Evolutionary conservation across 257 asterid genomes (phyloP).

Genomic region (Solanum neorickii): DNA sequence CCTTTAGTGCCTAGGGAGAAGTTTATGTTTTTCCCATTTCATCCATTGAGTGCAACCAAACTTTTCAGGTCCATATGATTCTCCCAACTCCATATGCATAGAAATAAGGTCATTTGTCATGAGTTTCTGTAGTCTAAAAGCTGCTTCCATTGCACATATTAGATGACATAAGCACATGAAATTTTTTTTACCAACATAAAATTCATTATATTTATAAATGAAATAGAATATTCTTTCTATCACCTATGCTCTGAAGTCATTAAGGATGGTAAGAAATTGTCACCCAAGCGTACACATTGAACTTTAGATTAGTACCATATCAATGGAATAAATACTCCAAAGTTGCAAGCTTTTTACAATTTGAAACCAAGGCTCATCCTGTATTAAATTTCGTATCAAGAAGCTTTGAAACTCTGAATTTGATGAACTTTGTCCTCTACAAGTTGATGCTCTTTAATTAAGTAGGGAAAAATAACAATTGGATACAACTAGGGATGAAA

Average conservation of each 20-base stretch:
- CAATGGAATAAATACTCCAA: neutral
- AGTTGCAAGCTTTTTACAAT: no score
- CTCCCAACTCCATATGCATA: constrained; percentile 61
- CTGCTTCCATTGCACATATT: constrained; percentile 72
- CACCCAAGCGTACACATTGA: constrained; percentile 18
- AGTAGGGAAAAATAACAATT: constrained; percentile 1
- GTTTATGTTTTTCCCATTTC: constrained; percentile 25
- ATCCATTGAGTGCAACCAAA: constrained; percentile 50
- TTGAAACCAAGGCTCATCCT: no score
- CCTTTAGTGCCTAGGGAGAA: constrained; percentile 39
- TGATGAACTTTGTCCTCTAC: no score
- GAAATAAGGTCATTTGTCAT: constrained; percentile 69
- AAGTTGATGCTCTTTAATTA: no score
- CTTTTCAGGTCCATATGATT: constrained; percentile 54
- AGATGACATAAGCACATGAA: constrained; percentile 10
- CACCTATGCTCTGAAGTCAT: constrained; percentile 69
- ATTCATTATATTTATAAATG: neutral
- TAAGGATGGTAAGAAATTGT: constrained; percentile 56
- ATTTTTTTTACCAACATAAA: neutral
- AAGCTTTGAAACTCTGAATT: no score
- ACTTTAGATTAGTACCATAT: no score
- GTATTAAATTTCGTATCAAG: no score
- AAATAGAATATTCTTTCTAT: neutral
- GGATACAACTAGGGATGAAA: constrained; percentile 53
- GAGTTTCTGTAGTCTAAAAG: constrained; percentile 54